phyloP scores from a whole-genome alignment of 768 basidiomycete genomes.

The Mycena olivaceomarginata region DNA sequence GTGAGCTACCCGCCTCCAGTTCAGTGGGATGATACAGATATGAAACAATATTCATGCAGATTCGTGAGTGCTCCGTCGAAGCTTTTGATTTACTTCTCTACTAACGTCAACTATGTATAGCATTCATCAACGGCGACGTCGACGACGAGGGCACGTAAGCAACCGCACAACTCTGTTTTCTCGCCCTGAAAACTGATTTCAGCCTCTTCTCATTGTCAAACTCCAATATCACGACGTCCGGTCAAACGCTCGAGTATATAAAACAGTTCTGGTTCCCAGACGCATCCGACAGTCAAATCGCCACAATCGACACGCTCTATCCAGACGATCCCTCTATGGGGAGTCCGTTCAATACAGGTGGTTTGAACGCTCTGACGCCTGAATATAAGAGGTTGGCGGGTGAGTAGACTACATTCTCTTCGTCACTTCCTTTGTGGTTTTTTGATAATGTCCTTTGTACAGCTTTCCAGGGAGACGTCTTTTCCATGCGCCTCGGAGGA shows the following conservation, averaged over 20 bases:
- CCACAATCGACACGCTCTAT: slow-evolving; percentile 4
- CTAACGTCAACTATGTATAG: slow-evolving; percentile 3
- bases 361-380: not conserved
- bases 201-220: slow-evolving; percentile 2
- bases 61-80: not conserved
- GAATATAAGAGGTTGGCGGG: not conserved
- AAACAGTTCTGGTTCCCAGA: slow-evolving; percentile 5
- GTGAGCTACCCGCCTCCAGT: not conserved
- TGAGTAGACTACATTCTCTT: slow-evolving; percentile 4
- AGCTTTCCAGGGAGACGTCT: not conserved
- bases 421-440: not conserved
- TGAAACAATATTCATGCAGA: not conserved
- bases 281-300: slow-evolving; percentile 2
- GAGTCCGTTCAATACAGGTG: not conserved
- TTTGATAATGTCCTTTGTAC: slow-evolving; percentile 1
- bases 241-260: not conserved
- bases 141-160: slow-evolving; percentile 8
- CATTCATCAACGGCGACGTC: not conserved
- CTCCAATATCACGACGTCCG: not conserved
- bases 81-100: slow-evolving; percentile 1
- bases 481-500: slow-evolving; percentile 4
- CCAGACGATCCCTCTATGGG: slow-evolving; percentile 6
- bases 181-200: not conserved
- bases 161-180: not conserved
- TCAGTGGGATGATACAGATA: slow-evolving; percentile 3